These are phyloP conservation scores for Aspergillus melleus DNA, from an alignment of 2,329 filamentous ascomycete species.

Conservation along the genomic window DNA sequence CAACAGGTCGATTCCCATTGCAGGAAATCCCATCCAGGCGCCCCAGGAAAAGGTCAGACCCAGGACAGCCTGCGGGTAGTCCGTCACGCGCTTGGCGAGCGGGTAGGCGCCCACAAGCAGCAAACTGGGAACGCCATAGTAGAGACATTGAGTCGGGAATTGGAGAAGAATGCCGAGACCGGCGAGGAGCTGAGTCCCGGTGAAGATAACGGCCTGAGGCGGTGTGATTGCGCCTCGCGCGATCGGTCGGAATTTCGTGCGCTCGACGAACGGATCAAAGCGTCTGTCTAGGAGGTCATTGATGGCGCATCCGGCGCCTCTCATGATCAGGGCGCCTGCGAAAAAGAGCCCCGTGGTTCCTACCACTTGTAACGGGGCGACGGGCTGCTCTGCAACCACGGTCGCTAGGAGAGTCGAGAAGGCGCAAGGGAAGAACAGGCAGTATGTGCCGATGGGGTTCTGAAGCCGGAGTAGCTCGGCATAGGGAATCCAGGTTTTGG, in stretches of 20 bases:
- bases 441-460: slow-evolving; percentile 53
- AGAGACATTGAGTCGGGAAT: slow-evolving; percentile 44
- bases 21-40: slow-evolving; percentile 48
- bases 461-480: slow-evolving; percentile 55
- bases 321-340: slow-evolving; percentile 50
- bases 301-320: slow-evolving; percentile 55
- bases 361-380: slow-evolving; percentile 35
- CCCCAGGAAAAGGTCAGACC: slow-evolving; percentile 55
- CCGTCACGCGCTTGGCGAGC: slow-evolving; percentile 53
- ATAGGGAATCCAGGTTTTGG: slow-evolving; percentile 55
- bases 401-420: slow-evolving; percentile 49
- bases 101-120: slow-evolving; percentile 27
- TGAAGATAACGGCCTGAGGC: slow-evolving; percentile 45
- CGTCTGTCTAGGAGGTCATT: slow-evolving; percentile 59
- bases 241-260: slow-evolving; percentile 54
- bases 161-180: slow-evolving; percentile 46
- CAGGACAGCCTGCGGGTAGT: slow-evolving; percentile 55
- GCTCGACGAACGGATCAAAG: slow-evolving; percentile 53
- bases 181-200: slow-evolving; percentile 43
- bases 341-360: slow-evolving; percentile 43
- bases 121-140: slow-evolving; percentile 45
- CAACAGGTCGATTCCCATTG: slow-evolving; percentile 48
- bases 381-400: slow-evolving; percentile 33
- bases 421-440: slow-evolving; percentile 55
- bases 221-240: slow-evolving; percentile 53